Evolutionary conservation across 306 rosid genomes (phyloP).

Genomic region (Luffa aegyptiaca): DNA sequence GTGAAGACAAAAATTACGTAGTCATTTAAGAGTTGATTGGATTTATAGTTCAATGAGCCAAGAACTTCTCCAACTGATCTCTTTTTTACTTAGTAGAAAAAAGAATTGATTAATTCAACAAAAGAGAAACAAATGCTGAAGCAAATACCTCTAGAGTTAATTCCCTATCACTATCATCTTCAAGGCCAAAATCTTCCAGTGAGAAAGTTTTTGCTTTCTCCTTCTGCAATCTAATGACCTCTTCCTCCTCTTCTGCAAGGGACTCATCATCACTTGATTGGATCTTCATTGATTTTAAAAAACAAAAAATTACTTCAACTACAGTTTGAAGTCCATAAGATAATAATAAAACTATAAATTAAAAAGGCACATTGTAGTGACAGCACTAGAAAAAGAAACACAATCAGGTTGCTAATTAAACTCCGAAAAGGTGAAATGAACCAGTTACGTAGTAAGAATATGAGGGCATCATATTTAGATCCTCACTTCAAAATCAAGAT

Average conservation of each 20-base stretch:
- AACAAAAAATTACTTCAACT: background rate
- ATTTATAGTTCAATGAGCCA: background rate
- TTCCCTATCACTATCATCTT: conserved; percentile 33
- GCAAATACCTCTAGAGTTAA: conserved; percentile 43
- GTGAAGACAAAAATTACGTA: conserved; percentile 4
- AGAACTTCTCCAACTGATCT: background rate
- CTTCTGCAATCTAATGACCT: conserved; percentile 44
- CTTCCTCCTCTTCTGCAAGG: conserved; percentile 61
- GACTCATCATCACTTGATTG: conserved; percentile 78
- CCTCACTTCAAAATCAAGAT: conserved; percentile 67
- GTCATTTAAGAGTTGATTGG: background rate
- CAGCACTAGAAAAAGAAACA: background rate
- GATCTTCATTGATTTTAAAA: conserved; percentile 26
- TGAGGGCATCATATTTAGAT: background rate
- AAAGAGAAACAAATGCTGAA: background rate
- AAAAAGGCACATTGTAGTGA: background rate
- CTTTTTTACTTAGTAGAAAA: background rate
- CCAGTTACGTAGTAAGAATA: background rate
- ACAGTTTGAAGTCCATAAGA: conserved; percentile 5
- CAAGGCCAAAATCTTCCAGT: conserved; percentile 60
- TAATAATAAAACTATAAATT: background rate
- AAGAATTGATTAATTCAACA: background rate
- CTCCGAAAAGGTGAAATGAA: background rate
- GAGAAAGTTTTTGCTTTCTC: conserved; percentile 42
- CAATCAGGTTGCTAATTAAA: background rate